phyloP scores from a whole-genome alignment of 2,329 filamentous ascomycete genomes.

The Arachnomyces sp. region DNA sequence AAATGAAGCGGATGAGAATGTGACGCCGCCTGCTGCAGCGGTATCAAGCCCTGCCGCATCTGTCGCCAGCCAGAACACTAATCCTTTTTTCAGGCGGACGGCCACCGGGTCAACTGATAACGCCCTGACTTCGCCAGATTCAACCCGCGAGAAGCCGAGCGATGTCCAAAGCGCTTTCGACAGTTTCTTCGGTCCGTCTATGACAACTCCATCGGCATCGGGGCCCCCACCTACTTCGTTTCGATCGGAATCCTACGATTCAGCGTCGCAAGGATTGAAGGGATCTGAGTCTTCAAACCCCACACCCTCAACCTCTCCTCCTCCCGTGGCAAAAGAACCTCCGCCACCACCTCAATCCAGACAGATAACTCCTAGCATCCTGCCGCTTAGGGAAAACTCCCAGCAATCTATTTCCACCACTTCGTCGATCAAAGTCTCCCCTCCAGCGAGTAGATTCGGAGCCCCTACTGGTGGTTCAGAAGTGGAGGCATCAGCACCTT shows the following conservation, averaged over 20 bases:
- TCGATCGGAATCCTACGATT: slow-evolving; percentile 40
- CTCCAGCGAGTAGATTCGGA: slow-evolving; percentile 58
- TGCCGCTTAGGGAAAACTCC: slow-evolving; percentile 56
- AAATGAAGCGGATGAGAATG: slow-evolving; percentile 48
- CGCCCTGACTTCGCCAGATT: slow-evolving; percentile 42
- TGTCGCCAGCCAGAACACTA: slow-evolving; percentile 63
- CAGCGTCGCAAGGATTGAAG: slow-evolving; percentile 14
- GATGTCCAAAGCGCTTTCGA: slow-evolving; percentile 66
- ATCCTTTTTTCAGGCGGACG: slow-evolving; percentile 79
- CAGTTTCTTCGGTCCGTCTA: slow-evolving; percentile 71
- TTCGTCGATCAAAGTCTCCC: slow-evolving; percentile 70
- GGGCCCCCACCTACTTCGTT: slow-evolving; percentile 51
- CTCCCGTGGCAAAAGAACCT: slow-evolving; percentile 31
- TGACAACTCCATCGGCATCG: slow-evolving; percentile 39
- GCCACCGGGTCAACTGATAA: slow-evolving; percentile 42
- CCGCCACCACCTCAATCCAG: slow-evolving; percentile 63
- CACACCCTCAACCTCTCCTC: slow-evolving; percentile 56
- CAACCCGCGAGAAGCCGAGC: slow-evolving; percentile 22
- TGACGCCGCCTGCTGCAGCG: slow-evolving; percentile 28
- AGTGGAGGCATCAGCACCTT: slow-evolving; percentile 38
- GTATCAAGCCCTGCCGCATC: slow-evolving; percentile 60
- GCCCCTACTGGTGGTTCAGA: slow-evolving; percentile 37
- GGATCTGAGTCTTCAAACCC: slow-evolving; percentile 43
- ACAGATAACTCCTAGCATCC: slow-evolving; percentile 67
- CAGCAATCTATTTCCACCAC: slow-evolving; percentile 57